Evolutionary conservation across 75 land plant genomes (phyloP).

Genomic region (Azolla pinnata): DNA sequence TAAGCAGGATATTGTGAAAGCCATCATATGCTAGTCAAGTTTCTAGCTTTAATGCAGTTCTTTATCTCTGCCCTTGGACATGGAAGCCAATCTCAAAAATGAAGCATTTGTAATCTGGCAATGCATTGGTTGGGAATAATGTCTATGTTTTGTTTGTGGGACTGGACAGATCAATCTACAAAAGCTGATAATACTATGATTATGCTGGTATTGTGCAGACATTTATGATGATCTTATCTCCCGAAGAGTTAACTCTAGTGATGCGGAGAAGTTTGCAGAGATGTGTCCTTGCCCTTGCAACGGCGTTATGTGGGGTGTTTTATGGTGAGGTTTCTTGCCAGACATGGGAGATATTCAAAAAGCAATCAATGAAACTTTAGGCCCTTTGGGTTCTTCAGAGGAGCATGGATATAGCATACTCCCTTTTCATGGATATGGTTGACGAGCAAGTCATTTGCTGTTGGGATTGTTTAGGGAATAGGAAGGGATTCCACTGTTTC

Average conservation of each 20-base stretch:
- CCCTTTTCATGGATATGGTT: no score
- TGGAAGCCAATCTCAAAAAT: no score
- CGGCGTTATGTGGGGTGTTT: conserved; percentile 89
- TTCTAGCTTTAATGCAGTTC: no score
- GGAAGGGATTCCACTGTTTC: neutral
- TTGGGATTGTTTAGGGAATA: conserved; percentile 2
- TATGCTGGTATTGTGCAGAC: conserved; percentile 41
- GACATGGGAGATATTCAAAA: neutral
- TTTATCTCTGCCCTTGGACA: no score
- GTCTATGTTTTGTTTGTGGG: neutral
- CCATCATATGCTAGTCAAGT: no score
- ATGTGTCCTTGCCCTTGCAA: conserved; percentile 90
- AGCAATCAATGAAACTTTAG: neutral
- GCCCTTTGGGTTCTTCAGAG: neutral
- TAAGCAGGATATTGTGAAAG: no score
- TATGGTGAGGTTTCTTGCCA: conserved; percentile 42
- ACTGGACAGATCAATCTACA: no score
- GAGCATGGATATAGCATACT: neutral
- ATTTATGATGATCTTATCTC: conserved; percentile 96
- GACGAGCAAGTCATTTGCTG: no score
- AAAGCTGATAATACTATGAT: no score
- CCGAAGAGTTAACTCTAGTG: conserved; percentile 88
- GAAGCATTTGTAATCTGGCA: no score
- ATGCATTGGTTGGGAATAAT: neutral
- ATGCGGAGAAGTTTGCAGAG: conserved; percentile 97